These are phyloP conservation scores for Spatholobus suberectus DNA, from an alignment of 306 rosid species.

Conservation along the genomic window DNA sequence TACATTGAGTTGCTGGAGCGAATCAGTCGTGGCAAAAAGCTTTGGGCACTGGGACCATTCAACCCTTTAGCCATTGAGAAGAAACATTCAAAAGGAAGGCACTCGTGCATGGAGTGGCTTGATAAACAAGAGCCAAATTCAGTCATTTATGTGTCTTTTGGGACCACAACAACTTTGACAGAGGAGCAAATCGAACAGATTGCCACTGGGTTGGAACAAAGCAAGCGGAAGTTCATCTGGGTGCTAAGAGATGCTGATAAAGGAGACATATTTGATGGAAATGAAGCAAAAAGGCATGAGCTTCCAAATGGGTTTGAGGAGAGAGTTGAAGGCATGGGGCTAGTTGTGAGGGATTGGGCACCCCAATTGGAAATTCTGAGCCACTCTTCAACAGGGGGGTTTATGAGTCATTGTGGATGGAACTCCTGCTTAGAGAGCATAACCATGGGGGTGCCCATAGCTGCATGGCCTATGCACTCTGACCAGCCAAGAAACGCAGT, in stretches of 20 bases:
- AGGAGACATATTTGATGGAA: slow-evolving; percentile 49
- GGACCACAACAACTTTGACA: slow-evolving; percentile 57
- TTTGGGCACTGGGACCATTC: slow-evolving; percentile 71
- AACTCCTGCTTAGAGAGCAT: slow-evolving; percentile 40
- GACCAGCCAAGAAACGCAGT: slow-evolving; percentile 38
- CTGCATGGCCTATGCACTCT: slow-evolving; percentile 49
- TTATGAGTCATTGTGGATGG: slow-evolving; percentile 49
- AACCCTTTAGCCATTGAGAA: slow-evolving; percentile 46
- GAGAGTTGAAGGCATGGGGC: background rate
- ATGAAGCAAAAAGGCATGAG: slow-evolving; percentile 31
- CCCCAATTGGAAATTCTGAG: slow-evolving; percentile 47
- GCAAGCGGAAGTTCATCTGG: slow-evolving; percentile 64
- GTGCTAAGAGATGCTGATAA: slow-evolving; percentile 52
- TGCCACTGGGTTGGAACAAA: slow-evolving; percentile 63
- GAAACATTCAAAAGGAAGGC: slow-evolving; percentile 34
- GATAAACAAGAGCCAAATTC: slow-evolving; percentile 47
- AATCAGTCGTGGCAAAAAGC: slow-evolving; percentile 25
- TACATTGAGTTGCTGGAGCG: slow-evolving; percentile 47
- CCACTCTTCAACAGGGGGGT: slow-evolving; percentile 42
- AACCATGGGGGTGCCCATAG: slow-evolving; percentile 43
- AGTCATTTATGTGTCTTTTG: slow-evolving; percentile 70
- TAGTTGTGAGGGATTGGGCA: slow-evolving; percentile 43
- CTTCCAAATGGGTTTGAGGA: slow-evolving; percentile 38
- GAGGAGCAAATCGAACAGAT: slow-evolving; percentile 52
- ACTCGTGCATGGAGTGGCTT: slow-evolving; percentile 38